Percentiles rank a stretch among this genome's conserved stretches.
Conservation (phyloP, 257 asterid species). For the Cinchona pubescens region DNA sequence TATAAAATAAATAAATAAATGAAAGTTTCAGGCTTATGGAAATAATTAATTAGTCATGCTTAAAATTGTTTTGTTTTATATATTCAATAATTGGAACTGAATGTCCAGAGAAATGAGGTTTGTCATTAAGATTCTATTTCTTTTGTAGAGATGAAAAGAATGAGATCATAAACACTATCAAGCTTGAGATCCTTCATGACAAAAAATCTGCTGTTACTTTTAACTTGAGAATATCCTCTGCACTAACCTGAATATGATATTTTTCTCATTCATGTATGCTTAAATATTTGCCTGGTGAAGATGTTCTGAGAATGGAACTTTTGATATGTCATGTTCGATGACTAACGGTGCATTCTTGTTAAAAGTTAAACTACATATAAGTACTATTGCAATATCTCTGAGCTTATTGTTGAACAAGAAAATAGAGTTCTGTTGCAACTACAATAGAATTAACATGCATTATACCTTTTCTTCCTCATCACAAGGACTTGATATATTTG, state of each 20-base stretch:
- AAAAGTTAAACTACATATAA: background rate
- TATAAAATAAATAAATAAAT: too few relatives aligned
- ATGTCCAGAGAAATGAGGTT: background rate
- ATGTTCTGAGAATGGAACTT: background rate
- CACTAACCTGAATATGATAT: too few relatives aligned
- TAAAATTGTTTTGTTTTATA: background rate
- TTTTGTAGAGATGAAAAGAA: background rate
- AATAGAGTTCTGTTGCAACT: background rate
- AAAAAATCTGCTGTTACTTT: background rate
- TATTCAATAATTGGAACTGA: background rate
- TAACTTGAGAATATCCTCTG: too few relatives aligned
- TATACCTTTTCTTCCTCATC: background rate
- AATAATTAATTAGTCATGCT: background rate
- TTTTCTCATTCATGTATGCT: too few relatives aligned
- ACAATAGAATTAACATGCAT: too few relatives aligned
- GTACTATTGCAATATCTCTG: background rate
- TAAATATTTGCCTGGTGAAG: background rate
- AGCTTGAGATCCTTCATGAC: background rate
- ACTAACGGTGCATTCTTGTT: background rate
- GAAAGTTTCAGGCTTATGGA: background rate
- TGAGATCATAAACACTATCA: background rate
- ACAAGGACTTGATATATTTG: background rate
- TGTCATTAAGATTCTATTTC: too few relatives aligned
- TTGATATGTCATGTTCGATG: background rate
- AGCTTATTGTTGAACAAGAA: background rate